Conservation (phyloP, 352 stramenopile species). For the Globisporangium mamillatum region DNA sequence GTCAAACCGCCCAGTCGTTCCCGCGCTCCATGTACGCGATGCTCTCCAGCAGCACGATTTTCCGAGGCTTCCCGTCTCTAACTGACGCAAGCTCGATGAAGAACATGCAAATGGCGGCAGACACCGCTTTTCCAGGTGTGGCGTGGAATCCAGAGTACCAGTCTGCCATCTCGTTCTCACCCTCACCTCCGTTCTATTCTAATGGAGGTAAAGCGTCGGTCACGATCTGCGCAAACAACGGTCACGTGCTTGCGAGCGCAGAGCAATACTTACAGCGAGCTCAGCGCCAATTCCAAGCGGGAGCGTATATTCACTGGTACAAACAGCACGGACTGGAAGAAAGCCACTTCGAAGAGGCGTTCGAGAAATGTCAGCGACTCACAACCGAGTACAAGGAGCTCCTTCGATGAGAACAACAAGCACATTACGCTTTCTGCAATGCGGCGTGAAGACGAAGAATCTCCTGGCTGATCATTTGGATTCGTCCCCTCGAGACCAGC, state of each 20-base stretch:
- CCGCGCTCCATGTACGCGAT: conserved; percentile 1
- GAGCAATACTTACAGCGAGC: conserved; percentile 33
- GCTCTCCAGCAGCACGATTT: conserved; percentile 6
- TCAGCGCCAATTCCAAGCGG: conserved; percentile 29
- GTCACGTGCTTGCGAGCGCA: conserved; percentile 26
- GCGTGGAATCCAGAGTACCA: conserved; percentile 13
- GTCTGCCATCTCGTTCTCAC: conserved; percentile 8
- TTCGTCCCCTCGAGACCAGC: conserved; percentile 14
- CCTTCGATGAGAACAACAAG: conserved; percentile 7
- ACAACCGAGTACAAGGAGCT: conserved; percentile 26
- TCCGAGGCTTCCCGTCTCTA: conserved; percentile 10
- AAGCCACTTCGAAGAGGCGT: conserved; percentile 29
- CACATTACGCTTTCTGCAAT: background rate
- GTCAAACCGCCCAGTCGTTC: conserved; percentile 18
- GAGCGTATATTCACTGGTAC: conserved; percentile 46
- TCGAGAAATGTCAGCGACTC: conserved; percentile 27
- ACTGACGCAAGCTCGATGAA: background rate
- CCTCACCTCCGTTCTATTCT: conserved; percentile 18
- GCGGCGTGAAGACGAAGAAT: conserved; percentile 12
- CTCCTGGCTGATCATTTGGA: conserved; percentile 7
- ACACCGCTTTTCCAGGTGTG: conserved; percentile 14
- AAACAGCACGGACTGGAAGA: conserved; percentile 43
- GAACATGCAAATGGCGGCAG: conserved; percentile 1
- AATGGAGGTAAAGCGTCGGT: conserved; percentile 18
- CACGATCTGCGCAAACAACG: conserved; percentile 31